Evolutionary conservation across 2,329 filamentous ascomycete species (phyloP).

Genomic region (Pestalotiopsis fici): DNA sequence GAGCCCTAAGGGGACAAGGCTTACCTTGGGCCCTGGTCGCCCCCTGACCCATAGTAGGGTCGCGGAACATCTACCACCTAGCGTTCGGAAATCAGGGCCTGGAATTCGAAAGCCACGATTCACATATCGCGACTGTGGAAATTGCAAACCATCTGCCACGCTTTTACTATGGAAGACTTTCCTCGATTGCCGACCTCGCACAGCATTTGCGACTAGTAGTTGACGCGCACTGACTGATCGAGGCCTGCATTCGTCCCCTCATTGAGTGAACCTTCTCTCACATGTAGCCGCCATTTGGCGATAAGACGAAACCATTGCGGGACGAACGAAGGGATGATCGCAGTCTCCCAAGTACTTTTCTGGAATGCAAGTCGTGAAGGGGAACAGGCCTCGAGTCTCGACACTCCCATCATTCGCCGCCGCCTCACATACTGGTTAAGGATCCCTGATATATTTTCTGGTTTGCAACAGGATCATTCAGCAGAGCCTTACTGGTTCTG

Average conservation of each 20-base stretch:
- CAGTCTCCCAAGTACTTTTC: background rate
- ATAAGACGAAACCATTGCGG: background rate
- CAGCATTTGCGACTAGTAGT: background rate
- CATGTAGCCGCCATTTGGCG: background rate
- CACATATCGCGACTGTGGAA: background rate
- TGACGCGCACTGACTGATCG: background rate
- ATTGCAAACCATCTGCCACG: background rate
- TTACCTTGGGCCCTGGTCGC: background rate
- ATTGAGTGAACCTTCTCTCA: background rate
- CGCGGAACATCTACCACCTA: conserved; percentile 7
- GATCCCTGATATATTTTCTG: background rate
- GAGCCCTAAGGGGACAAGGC: conserved; percentile 1
- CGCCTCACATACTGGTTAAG: background rate
- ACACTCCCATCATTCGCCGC: background rate
- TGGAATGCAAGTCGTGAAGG: background rate
- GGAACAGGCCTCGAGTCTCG: background rate
- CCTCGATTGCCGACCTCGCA: background rate
- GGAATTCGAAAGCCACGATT: conserved; percentile 4
- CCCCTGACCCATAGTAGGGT: conserved; percentile 6
- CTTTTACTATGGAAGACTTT: background rate
- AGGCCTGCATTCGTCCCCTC: background rate
- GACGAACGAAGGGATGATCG: background rate
- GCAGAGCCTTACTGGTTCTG: conserved; percentile 9
- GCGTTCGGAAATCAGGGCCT: conserved; percentile 7
- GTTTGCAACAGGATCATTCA: background rate